Conservation (phyloP, 192 early-diverging fungal species). For the Coemansia sp. region DNA sequence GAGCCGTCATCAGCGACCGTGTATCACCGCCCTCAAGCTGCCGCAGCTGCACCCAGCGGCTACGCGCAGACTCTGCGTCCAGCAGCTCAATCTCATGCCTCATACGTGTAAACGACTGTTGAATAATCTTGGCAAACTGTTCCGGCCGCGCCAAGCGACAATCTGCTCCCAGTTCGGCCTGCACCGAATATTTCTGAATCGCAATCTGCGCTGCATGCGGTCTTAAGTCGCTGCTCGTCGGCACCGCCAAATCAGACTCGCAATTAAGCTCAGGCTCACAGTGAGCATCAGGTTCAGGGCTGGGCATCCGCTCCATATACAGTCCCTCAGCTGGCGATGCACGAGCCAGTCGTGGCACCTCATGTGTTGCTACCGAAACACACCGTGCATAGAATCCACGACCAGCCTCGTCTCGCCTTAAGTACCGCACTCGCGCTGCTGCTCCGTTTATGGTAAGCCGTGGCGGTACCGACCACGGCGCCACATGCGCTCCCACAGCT, state of each 20-base stretch:
- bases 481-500: neutral
- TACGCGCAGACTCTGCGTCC: constrained; percentile 23
- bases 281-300: neutral
- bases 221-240: neutral
- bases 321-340: neutral
- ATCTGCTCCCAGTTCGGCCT: neutral
- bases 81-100: constrained; percentile 28
- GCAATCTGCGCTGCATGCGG: constrained; percentile 6
- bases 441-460: constrained; percentile 35
- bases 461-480: constrained; percentile 46
- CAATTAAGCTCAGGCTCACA: neutral
- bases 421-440: constrained; percentile 35
- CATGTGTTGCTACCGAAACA: constrained; percentile 23
- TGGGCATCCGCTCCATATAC: constrained; percentile 22
- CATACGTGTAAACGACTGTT: constrained; percentile 32
- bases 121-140: constrained; percentile 21
- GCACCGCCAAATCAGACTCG: neutral
- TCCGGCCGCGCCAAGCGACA: constrained; percentile 21
- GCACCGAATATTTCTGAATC: constrained; percentile 39
- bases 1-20: constrained; percentile 22
- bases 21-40: constrained; percentile 3
- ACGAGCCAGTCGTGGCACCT: constrained; percentile 15
- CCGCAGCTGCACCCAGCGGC: constrained; percentile 20
- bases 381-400: constrained; percentile 43
- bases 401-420: constrained; percentile 27